Evolutionary conservation across 768 basidiomycete genomes (phyloP).

Genomic region (Plicaturopsis crispa): DNA sequence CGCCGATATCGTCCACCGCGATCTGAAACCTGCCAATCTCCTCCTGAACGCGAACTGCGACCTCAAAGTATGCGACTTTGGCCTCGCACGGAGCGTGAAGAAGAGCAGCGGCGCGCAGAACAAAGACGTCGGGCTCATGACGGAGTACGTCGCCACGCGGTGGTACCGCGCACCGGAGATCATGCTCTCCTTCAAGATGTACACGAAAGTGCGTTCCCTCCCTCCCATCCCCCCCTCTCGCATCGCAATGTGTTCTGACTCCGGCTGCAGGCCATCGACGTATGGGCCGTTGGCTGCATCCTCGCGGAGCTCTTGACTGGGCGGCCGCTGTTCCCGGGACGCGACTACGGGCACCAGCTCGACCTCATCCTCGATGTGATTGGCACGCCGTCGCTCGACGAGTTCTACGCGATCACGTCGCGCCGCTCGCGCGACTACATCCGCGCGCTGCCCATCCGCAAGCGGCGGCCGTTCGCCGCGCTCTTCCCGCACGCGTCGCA

Average conservation of each 20-base stretch:
- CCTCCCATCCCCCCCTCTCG: constrained; percentile 10
- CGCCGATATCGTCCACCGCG: constrained; percentile 73
- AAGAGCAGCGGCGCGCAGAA: constrained; percentile 41
- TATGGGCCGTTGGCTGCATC: constrained; percentile 72
- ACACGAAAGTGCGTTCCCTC: constrained; percentile 46
- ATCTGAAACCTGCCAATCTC: constrained; percentile 83
- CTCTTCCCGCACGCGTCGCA: constrained; percentile 74
- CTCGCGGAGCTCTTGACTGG: constrained; percentile 78
- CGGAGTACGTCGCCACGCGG: constrained; percentile 84
- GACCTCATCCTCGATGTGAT: constrained; percentile 85
- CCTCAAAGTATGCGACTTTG: constrained; percentile 87
- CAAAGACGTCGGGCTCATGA: constrained; percentile 65
- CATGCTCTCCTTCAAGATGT: constrained; percentile 92
- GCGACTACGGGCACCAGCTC: constrained; percentile 83
- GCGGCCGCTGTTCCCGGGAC: constrained; percentile 81
- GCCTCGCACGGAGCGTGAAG: constrained; percentile 64
- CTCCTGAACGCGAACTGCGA: constrained; percentile 88
- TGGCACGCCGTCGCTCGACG: constrained; percentile 83
- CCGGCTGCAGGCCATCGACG: constrained; percentile 48
- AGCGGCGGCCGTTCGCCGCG: constrained; percentile 58
- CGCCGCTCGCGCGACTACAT: constrained; percentile 83
- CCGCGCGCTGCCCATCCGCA: constrained; percentile 77
- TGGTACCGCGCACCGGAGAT: constrained; percentile 95
- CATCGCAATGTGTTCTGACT: constrained; percentile 3
- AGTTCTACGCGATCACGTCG: constrained; percentile 86